Conservation (phyloP, 495 filamentous ascomycete species). For the Penicillium angulare region DNA sequence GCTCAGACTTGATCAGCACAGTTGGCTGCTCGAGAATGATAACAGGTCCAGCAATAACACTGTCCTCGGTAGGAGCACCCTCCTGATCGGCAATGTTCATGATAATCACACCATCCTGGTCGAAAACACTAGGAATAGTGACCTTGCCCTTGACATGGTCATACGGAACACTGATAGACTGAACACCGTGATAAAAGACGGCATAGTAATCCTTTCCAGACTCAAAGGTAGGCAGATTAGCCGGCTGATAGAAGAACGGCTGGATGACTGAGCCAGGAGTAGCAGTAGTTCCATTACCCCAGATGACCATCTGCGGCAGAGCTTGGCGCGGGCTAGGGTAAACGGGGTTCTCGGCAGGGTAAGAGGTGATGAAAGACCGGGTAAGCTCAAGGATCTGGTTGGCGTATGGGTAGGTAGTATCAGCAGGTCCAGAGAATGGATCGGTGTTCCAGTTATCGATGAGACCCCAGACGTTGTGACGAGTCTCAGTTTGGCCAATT, state of each 20-base stretch:
- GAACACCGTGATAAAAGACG: conserved; percentile 51
- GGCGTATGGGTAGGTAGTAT: conserved; percentile 54
- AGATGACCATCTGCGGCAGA: conserved; percentile 39
- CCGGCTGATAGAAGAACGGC: conserved; percentile 37
- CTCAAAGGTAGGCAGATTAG: conserved; percentile 41
- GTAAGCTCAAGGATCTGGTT: conserved; percentile 53
- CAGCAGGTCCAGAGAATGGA: conserved; percentile 49
- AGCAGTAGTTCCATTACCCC: conserved; percentile 32
- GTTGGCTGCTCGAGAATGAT: conserved; percentile 40
- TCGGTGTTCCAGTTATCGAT: conserved; percentile 49
- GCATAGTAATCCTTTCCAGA: conserved; percentile 41
- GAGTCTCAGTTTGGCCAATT: conserved; percentile 48
- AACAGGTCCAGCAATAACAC: conserved; percentile 40
- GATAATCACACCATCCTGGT: conserved; percentile 47
- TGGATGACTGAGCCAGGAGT: conserved; percentile 42
- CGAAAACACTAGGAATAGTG: conserved; percentile 44
- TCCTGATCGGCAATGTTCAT: conserved; percentile 41
- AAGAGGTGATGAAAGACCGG: conserved; percentile 47
- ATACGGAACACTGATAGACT: conserved; percentile 45
- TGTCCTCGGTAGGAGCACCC: conserved; percentile 47
- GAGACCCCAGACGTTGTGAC: conserved; percentile 50
- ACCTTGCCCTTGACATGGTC: conserved; percentile 35
- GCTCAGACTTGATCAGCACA: conserved; percentile 4
- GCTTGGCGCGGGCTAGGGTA: conserved; percentile 47
- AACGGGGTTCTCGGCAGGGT: conserved; percentile 45